These are phyloP conservation scores for Verticillium nubilum DNA, from an alignment of 2,329 filamentous ascomycete species.

Conservation along the genomic window DNA sequence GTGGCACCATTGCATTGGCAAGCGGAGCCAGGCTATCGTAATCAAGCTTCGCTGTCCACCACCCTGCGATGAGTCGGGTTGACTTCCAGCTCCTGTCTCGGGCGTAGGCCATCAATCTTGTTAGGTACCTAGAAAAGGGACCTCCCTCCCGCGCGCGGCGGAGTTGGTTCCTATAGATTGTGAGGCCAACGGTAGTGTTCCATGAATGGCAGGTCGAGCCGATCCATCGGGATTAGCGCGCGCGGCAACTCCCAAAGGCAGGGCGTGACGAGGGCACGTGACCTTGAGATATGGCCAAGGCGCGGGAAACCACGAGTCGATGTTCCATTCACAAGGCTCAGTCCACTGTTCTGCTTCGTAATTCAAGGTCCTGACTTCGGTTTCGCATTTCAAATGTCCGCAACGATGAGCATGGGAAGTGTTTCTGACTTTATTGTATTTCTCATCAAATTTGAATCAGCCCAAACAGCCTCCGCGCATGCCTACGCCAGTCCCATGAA, in stretches of 20 bases:
- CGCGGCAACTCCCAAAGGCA: neutral
- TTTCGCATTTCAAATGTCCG: no score
- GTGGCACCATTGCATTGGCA: no score
- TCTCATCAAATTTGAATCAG: no score
- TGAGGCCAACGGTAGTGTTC: no score
- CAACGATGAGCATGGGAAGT: no score
- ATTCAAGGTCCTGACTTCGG: neutral
- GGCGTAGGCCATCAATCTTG: neutral
- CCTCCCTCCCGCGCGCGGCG: conserved; percentile 1
- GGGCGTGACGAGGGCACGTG: conserved; percentile 2
- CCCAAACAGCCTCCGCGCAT: no score
- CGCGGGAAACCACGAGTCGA: neutral
- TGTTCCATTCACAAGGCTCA: neutral
- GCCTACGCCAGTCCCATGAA: neutral
- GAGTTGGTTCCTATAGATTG: no score
- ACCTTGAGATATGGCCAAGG: neutral
- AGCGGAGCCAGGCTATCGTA: neutral
- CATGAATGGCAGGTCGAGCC: neutral
- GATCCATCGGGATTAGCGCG: neutral
- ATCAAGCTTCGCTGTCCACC: no score
- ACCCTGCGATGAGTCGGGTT: no score
- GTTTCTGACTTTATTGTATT: no score
- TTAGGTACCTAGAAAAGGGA: neutral
- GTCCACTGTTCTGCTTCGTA: neutral
- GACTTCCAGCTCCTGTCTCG: no score